Conservation (phyloP, 2,329 filamentous ascomycete species). For the Cladorrhinum sp. region DNA sequence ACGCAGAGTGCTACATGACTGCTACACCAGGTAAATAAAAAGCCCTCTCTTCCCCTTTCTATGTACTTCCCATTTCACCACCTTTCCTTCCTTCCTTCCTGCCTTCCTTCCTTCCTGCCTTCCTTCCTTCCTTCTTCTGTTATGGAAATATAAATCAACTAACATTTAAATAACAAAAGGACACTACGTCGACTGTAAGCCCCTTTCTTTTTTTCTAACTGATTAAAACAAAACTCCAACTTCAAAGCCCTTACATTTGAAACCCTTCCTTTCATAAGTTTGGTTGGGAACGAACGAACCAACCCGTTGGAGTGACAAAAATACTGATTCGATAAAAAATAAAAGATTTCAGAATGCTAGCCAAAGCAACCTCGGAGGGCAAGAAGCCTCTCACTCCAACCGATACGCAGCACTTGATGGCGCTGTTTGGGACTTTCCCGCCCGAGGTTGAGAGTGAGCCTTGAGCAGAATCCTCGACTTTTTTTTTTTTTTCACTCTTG, state of each 20-base stretch:
- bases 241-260: no score
- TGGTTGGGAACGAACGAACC: not conserved
- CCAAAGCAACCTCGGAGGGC: slow-evolving; percentile 30
- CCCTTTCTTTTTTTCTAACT: slow-evolving; percentile 8
- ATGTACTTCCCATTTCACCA: no score
- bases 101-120: not conserved
- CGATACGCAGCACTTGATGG: slow-evolving; percentile 35
- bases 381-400: slow-evolving; percentile 27
- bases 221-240: no score
- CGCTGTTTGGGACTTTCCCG: slow-evolving; percentile 37
- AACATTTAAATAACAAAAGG: slow-evolving; percentile 21
- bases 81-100: no score
- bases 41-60: not conserved
- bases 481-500: no score
- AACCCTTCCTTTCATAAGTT: no score
- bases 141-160: not conserved
- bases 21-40: slow-evolving; percentile 33
- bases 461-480: no score
- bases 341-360: slow-evolving; percentile 37
- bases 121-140: not conserved
- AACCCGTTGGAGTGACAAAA: not conserved
- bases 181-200: slow-evolving; percentile 39
- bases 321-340: slow-evolving; percentile 5
- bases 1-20: slow-evolving; percentile 38
- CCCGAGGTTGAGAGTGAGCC: slow-evolving; percentile 36